Base-by-base conservation (phyloP, 1,284 basidiomycete species). In the Ceratorhiza oryzae-sativae region DNA sequence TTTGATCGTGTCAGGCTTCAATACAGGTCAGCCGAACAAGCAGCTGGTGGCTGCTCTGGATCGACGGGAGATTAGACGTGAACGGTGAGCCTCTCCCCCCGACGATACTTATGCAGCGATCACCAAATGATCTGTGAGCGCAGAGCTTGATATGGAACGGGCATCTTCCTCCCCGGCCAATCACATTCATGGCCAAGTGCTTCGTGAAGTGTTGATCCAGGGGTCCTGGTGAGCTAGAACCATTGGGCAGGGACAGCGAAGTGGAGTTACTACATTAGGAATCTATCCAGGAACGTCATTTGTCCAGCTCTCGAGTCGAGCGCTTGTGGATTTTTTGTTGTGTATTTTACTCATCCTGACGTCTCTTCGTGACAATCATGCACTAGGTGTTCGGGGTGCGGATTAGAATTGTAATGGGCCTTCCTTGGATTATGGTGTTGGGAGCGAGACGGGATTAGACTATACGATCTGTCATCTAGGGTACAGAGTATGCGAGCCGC, bases 241-340 rank as follows among this genome's bases (percentile, higher is more conserved):
- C 51, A 4, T 15, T 32, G 5, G 9, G 25, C 5, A 32, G 51
- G 51, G 27, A 30, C 27, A 18, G 15, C 9, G 27, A 5, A 23
- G 5, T 55, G 5, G 27, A 13, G 23, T 1, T 55, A 30, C 3
- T 30, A 23, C 32, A 13, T 13, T 32, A 55, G 51, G 51, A 15
- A 13, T 15, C 25, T 55, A 55, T 55, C 51, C 27, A 55, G 51
- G 51, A 55, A 55, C 51, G n/a, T n/a, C n/a, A n/a, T n/a, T n/a
- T n/a, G n/a, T n/a, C n/a, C n/a, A n/a, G n/a, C n/a, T n/a, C n/a
- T n/a, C n/a, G n/a, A n/a, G n/a, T n/a, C n/a, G n/a, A n/a, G n/a
- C n/a, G n/a, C n/a, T n/a, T n/a, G n/a, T n/a, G n/a, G n/a, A n/a
- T n/a, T n/a, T n/a, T n/a, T n/a, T n/a, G n/a, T n/a, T n/a, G n/a